These are phyloP conservation scores for Babesia ovata DNA, from an alignment of 169 alveolate genomes.

Conservation along the genomic window DNA sequence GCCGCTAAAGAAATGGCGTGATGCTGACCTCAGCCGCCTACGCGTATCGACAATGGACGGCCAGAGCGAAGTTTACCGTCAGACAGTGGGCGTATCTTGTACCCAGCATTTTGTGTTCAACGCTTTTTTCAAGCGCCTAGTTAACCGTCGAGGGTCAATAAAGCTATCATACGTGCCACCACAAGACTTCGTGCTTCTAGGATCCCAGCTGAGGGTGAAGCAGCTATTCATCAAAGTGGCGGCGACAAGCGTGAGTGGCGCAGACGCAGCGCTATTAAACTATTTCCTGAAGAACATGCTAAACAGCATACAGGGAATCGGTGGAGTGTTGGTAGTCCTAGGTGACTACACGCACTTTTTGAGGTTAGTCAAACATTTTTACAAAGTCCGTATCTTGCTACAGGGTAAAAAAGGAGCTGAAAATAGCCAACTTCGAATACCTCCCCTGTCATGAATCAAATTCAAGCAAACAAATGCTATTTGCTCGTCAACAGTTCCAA, in stretches of 20 bases:
- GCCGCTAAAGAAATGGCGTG: conserved; percentile 74
- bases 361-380: conserved; percentile 25
- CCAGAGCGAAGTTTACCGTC: conserved; percentile 67
- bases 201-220: conserved; percentile 25
- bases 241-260: conserved; percentile 16
- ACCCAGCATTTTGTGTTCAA: conserved; percentile 44
- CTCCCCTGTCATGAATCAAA: conserved; percentile 63
- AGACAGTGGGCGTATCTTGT: conserved; percentile 59
- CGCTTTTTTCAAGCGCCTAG: conserved; percentile 39
- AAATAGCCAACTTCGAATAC: conserved; percentile 48
- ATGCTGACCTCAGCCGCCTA: conserved; percentile 73
- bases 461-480: conserved; percentile 50
- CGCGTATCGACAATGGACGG: conserved; percentile 71
- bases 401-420: conserved; percentile 48
- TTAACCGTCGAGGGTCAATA: conserved; percentile 67
- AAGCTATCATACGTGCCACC: conserved; percentile 37
- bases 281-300: conserved; percentile 64
- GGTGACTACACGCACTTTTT: conserved; percentile 67
- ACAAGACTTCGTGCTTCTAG: conserved; percentile 40
- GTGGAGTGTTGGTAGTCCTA: conserved; percentile 48
- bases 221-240: conserved; percentile 66
- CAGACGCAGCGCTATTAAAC: conserved; percentile 19
- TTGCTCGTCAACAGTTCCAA: conserved; percentile 65
- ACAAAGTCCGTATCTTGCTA: neutral
- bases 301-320: conserved; percentile 43